phyloP scores from a whole-genome alignment of 371 early-diverging fungal genomes.

The Mycotypha africana region DNA sequence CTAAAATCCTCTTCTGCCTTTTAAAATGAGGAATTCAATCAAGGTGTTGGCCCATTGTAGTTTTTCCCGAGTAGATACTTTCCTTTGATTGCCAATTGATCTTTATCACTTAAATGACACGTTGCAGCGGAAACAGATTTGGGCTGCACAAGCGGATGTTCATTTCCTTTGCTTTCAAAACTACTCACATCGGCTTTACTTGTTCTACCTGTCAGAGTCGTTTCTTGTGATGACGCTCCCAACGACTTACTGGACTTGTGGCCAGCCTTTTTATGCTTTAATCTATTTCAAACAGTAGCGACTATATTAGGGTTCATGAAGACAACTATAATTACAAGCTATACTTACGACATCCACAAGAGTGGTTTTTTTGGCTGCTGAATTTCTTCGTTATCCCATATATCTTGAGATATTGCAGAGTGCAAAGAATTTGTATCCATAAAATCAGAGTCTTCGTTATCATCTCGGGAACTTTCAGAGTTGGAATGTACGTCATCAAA shows the following conservation, averaged over 20 bases:
- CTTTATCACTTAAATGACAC: conserved; percentile 2
- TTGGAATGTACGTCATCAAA: background rate
- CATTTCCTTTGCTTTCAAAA: too few relatives aligned
- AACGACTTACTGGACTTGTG: too few relatives aligned
- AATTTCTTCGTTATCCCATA: conserved; percentile 1
- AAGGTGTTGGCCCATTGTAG: conserved; percentile 25
- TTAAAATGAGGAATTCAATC: conserved; percentile 7
- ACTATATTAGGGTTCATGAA: too few relatives aligned
- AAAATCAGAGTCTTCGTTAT: background rate
- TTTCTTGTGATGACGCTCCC: too few relatives aligned
- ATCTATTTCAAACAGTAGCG: background rate
- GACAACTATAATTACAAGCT: too few relatives aligned
- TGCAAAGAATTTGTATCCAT: conserved; percentile 13
- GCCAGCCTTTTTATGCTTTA: too few relatives aligned
- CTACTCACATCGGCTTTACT: too few relatives aligned
- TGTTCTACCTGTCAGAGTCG: too few relatives aligned
- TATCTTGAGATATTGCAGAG: conserved; percentile 13
- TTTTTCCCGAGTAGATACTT: conserved; percentile 24
- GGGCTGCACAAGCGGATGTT: too few relatives aligned
- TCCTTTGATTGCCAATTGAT: conserved; percentile 16
- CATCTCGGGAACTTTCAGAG: conserved; percentile 9
- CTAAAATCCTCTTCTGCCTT: background rate
- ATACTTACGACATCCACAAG: too few relatives aligned
- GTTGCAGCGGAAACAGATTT: too few relatives aligned
- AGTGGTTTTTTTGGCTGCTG: too few relatives aligned